Evolutionary conservation across 495 filamentous ascomycete species (phyloP), one percentile per base, ranked within the genome.

Genomic region (Articulospora tetracladia): DNA sequence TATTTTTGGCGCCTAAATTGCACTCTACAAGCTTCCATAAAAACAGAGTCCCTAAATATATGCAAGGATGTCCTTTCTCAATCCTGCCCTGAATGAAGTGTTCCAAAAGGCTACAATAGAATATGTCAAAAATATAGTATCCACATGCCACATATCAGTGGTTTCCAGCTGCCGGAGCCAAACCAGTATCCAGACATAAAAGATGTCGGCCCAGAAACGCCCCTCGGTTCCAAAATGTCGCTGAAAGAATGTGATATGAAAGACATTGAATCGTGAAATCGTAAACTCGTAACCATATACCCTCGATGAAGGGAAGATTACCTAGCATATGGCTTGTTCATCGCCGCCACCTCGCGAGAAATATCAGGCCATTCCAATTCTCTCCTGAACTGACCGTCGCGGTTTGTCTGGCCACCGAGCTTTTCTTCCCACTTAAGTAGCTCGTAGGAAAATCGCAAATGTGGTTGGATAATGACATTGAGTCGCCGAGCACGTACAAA

Each of bases 371-470:
- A 98, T 74, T 98, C 94, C 39, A 97, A 77, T 66, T 97, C 92
- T 41, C 93, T 81, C 62, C 82, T 85, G 63, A 72, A 75, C 70
- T 27, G 76, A 60, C 61, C 75, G 70, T 66, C 73, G 67, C 58
- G 77, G 74, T 32, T 74, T 51, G 56, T 47, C 23, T 58, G 53
- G 17, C 44, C 11, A 27, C 74, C 72, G 50, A 85, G 75, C 41
- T 74, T 70, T 69, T 97, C 94, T 75, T 98, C 94, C 90, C 93
- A 98, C 74, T 97, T 97, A 15, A 98, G 80, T 25, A 98, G 80
- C 72, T 86, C 84, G 60, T 86, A 85, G 12, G 79, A 82, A 65
- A 85, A 86, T 10, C 82, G 67, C 19, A 85, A 73, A 67, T 85
- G 83, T 20, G 80, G 82, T 68, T 85, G 82, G 60, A 85, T 84